Percentiles rank a stretch among this genome's conserved stretches.
These are phyloP conservation scores for Tolypocladium endophyticum DNA, from an alignment of 2,329 filamentous ascomycete species.

Conservation along the genomic window DNA sequence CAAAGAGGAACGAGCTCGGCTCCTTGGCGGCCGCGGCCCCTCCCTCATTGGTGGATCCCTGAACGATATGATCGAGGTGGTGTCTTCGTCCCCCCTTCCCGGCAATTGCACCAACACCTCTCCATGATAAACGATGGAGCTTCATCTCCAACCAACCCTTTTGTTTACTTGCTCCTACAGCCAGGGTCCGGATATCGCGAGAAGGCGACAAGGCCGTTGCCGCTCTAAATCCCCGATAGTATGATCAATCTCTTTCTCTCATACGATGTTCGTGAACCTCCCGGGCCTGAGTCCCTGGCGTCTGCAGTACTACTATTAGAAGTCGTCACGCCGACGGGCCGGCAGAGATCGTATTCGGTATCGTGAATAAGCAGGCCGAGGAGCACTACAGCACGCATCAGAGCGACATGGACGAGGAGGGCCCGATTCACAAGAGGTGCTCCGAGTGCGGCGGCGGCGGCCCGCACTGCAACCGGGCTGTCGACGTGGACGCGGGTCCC, in stretches of 20 bases:
- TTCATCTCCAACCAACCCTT: not conserved
- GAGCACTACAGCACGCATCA: not conserved
- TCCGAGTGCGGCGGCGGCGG: not conserved
- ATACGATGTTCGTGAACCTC: not conserved
- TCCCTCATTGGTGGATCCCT: not conserved
- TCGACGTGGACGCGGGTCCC: not conserved
- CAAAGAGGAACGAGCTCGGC: not conserved
- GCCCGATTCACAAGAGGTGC: not conserved
- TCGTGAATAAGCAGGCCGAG: not conserved
- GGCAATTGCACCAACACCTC: too few species aligned
- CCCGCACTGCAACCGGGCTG: not conserved
- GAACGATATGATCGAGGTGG: too few species aligned
- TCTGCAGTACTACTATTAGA: not conserved
- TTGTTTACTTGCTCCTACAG: not conserved
- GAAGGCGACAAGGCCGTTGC: not conserved
- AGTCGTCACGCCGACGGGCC: not conserved
- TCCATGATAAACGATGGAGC: too few species aligned
- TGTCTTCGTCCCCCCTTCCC: too few species aligned
- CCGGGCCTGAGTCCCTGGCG: not conserved
- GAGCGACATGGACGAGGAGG: not conserved
- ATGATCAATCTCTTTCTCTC: not conserved
- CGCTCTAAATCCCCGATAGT: not conserved
- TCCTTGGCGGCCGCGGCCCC: not conserved
- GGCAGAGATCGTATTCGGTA: not conserved
- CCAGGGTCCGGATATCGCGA: not conserved